Evolutionary conservation across 2,329 filamentous ascomycete species (phyloP).

Genomic region (Hypoxylon sp.): DNA sequence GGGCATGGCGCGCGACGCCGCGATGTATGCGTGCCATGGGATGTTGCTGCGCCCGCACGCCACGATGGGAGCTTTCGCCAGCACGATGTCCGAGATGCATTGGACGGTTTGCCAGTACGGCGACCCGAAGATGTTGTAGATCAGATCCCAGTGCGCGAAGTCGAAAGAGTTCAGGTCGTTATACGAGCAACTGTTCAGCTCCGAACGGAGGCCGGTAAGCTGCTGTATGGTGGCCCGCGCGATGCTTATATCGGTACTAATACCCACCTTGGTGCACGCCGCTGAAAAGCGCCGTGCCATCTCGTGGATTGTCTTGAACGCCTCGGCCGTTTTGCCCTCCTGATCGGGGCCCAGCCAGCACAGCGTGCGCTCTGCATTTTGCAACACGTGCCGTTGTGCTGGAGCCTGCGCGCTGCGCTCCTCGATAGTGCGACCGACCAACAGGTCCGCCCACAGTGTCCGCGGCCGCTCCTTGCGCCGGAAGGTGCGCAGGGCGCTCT

Average conservation of each 20-base stretch:
- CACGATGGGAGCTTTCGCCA: conserved; percentile 35
- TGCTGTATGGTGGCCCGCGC: conserved; percentile 23
- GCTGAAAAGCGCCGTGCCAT: conserved; percentile 35
- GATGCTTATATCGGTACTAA: conserved; percentile 22
- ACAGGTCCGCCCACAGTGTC: conserved; percentile 42
- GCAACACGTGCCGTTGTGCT: conserved; percentile 32
- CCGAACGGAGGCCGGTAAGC: conserved; percentile 18
- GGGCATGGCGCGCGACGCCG: conserved; percentile 34
- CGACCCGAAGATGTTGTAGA: conserved; percentile 38
- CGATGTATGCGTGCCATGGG: conserved; percentile 40
- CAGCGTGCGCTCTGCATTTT: conserved; percentile 42
- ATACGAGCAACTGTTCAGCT: conserved; percentile 22
- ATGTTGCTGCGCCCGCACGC: conserved; percentile 43
- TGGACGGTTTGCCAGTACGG: conserved; percentile 39
- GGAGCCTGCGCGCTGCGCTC: conserved; percentile 37
- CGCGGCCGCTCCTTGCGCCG: conserved; percentile 40
- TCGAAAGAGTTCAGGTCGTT: conserved; percentile 41
- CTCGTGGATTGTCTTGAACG: conserved; percentile 38
- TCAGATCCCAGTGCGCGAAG: conserved; percentile 33
- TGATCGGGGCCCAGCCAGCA: conserved; percentile 43
- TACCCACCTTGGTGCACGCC: conserved; percentile 25
- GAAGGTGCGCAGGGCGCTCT: conserved; percentile 40
- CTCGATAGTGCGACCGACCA: conserved; percentile 37
- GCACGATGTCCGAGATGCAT: conserved; percentile 40
- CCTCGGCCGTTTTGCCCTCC: conserved; percentile 27